Percentiles rank a stretch among this genome's conserved stretches.
phyloP scores from a whole-genome alignment of 139 green algal species.

The Prasinococcaceae sp. region DNA sequence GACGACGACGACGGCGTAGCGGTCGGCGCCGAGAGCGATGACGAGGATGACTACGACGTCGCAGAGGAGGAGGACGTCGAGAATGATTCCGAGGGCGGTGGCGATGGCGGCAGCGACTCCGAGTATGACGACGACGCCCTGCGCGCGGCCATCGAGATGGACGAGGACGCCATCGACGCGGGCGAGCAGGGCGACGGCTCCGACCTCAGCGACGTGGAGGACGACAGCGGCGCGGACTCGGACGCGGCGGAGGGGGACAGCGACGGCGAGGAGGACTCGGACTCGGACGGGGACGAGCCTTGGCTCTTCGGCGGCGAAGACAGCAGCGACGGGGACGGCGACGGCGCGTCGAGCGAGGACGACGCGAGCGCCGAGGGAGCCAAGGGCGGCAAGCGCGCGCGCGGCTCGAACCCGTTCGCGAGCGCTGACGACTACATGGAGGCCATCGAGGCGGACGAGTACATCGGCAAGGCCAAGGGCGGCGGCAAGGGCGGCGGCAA shows the following conservation, averaged over 20 bases:
- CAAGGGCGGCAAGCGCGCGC: background rate
- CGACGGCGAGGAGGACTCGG: background rate
- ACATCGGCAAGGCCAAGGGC: too few relatives aligned
- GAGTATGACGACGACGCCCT: background rate
- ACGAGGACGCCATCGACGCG: background rate
- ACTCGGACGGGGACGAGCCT: background rate
- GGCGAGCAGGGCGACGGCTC: background rate
- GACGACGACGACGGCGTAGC: background rate
- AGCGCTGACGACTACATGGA: constrained; percentile 15
- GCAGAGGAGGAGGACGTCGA: constrained; percentile 8
- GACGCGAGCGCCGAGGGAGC: background rate
- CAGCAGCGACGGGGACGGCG: background rate
- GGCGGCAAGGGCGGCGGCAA: too few relatives aligned
- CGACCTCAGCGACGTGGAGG: background rate
- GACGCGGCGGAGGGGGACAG: background rate
- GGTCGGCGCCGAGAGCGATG: background rate
- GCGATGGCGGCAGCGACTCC: background rate
- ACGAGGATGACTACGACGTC: constrained; percentile 4
- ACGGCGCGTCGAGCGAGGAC: constrained; percentile 3
- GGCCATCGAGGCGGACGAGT: too few relatives aligned
- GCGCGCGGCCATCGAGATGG: background rate
- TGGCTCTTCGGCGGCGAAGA: too few relatives aligned
- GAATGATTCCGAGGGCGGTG: background rate
- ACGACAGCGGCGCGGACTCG: constrained; percentile 2
- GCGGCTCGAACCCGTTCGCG: constrained; percentile 1